These are phyloP conservation scores for Phyllachora maydis DNA, from an alignment of 2,329 filamentous ascomycete genomes.

Conservation along the genomic window DNA sequence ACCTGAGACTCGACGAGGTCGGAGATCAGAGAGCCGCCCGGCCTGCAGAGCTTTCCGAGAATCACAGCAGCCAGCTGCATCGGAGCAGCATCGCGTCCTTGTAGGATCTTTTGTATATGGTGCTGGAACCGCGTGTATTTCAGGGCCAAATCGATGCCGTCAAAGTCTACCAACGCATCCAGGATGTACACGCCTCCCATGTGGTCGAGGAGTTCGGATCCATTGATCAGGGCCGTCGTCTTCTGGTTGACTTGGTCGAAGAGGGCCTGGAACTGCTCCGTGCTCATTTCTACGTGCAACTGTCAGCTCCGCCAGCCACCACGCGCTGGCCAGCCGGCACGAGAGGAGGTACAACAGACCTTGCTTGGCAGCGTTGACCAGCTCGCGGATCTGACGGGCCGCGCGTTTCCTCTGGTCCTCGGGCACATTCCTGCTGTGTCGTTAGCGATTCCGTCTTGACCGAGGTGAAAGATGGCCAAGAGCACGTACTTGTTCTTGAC, in stretches of 20 bases:
- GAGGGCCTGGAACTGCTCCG: slow-evolving; percentile 51
- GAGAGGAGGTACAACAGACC: slow-evolving; percentile 17
- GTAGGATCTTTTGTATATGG: slow-evolving; percentile 69
- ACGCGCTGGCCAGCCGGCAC: too few species aligned
- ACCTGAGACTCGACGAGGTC: slow-evolving; percentile 94
- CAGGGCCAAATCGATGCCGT: slow-evolving; percentile 77
- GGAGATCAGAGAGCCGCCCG: slow-evolving; percentile 82
- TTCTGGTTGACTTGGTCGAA: slow-evolving; percentile 34
- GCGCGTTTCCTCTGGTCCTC: slow-evolving; percentile 32
- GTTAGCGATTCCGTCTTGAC: too few species aligned
- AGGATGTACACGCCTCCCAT: slow-evolving; percentile 84
- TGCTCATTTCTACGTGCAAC: slow-evolving; percentile 44
- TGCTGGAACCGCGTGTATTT: slow-evolving; percentile 92
- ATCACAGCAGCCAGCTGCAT: slow-evolving; percentile 82
- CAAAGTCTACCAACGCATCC: slow-evolving; percentile 86
- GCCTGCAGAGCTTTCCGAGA: slow-evolving; percentile 74
- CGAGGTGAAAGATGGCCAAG: background rate
- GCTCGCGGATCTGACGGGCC: slow-evolving; percentile 30
- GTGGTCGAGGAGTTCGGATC: slow-evolving; percentile 70
- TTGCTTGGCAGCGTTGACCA: slow-evolving; percentile 32
- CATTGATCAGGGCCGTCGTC: slow-evolving; percentile 51
- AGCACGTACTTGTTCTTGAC: slow-evolving; percentile 28
- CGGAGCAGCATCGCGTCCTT: slow-evolving; percentile 76
- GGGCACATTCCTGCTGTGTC: slow-evolving; percentile 10
- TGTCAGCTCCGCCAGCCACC: slow-evolving; percentile 1